A percentile compares a stretch with the other conserved stretches of the same genome.
phyloP scores from a whole-genome alignment of 2,329 filamentous ascomycete genomes.

The Fonsecaea nubica region DNA sequence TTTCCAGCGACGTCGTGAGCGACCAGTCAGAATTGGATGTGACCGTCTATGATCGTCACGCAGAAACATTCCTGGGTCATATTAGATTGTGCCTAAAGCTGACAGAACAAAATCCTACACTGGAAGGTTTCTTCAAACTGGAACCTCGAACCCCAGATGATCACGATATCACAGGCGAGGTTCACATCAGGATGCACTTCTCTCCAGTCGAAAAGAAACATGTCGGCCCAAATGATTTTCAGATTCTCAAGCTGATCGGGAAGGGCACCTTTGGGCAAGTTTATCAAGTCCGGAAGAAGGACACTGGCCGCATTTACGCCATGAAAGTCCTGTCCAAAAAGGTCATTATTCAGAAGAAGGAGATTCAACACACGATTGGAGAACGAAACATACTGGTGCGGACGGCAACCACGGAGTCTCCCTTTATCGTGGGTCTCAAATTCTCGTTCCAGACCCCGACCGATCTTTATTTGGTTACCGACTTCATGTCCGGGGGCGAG shows the following conservation, averaged over 20 bases:
- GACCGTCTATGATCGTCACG: constrained; percentile 88
- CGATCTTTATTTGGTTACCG: constrained; percentile 96
- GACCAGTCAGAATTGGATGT: constrained; percentile 89
- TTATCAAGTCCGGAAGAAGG: constrained; percentile 97
- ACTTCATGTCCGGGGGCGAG: constrained; percentile 99
- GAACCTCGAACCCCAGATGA: constrained; percentile 81
- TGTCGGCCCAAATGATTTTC: constrained; percentile 93
- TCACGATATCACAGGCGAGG: constrained; percentile 78
- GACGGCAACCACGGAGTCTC: constrained; percentile 92
- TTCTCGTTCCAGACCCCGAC: constrained; percentile 98
- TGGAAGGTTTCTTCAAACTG: constrained; percentile 85
- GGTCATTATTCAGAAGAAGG: constrained; percentile 99
- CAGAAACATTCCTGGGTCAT: constrained; percentile 91
- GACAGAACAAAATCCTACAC: constrained; percentile 70
- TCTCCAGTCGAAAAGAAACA: constrained; percentile 87
- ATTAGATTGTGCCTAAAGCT: constrained; percentile 78
- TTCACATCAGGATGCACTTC: constrained; percentile 84
- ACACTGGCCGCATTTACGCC: constrained; percentile 93
- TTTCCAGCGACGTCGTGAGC: constrained; percentile 82
- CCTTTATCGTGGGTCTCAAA: constrained; percentile 96
- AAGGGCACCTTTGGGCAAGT: constrained; percentile 99
- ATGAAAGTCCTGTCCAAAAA: constrained; percentile 99
- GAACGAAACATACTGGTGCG: constrained; percentile 97
- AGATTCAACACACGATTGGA: constrained; percentile 94
- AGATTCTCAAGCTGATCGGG: constrained; percentile 93